Evolutionary conservation across 257 asterid species (phyloP).

Genomic region (Apocynum venetum): DNA sequence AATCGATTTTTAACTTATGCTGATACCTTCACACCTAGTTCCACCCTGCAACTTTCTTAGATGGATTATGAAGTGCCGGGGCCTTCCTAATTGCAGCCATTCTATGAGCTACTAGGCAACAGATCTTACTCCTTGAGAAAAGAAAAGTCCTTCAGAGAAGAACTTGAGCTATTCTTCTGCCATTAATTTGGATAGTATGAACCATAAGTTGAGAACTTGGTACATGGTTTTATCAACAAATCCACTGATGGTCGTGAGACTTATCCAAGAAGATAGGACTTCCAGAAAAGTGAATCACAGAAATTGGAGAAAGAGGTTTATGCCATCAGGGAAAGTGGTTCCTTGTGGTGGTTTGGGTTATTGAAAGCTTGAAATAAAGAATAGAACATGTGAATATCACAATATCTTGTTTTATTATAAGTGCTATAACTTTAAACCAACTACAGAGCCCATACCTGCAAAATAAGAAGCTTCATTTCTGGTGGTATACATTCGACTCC

Average conservation of each 20-base stretch:
- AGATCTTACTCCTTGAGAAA: not conserved
- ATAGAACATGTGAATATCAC: not conserved
- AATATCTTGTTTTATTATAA: not conserved
- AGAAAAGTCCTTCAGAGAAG: not conserved
- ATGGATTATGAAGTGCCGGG: not conserved
- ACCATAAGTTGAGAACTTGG: not conserved
- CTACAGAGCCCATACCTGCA: conserved; percentile 47
- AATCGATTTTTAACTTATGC: not conserved
- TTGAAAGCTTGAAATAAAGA: not conserved
- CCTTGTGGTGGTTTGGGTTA: not conserved
- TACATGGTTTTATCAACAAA: not conserved
- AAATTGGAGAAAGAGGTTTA: not conserved
- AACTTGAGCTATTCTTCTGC: not conserved
- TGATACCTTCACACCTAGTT: not conserved
- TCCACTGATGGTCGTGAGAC: not conserved
- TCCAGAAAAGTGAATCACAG: not conserved
- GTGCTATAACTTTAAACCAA: not conserved
- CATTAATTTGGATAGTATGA: not conserved
- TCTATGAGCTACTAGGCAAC: not conserved
- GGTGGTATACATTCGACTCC: conserved; percentile 76
- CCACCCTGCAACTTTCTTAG: not conserved
- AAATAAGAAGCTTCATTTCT: conserved; percentile 60
- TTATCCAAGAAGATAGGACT: not conserved
- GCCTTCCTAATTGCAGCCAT: not conserved
- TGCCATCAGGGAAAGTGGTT: not conserved